Conservation (phyloP, 2,329 filamentous ascomycete genomes). For the Blastomyces silverae region DNA sequence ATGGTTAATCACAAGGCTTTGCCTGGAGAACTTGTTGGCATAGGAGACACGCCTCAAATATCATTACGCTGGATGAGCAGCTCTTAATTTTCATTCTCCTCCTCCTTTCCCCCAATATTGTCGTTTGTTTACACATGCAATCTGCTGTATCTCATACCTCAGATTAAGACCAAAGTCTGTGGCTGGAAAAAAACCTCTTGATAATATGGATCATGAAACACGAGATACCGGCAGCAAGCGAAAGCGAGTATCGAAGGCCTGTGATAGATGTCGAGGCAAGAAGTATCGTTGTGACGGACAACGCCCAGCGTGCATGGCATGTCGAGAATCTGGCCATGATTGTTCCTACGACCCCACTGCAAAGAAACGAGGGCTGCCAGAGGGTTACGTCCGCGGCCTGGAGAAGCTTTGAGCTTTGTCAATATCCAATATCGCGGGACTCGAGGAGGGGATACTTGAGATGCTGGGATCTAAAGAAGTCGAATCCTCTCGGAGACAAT, state of each 20-base stretch:
- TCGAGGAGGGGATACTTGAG: slow-evolving; percentile 38
- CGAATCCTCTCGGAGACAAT: slow-evolving; percentile 30
- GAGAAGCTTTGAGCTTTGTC: slow-evolving; percentile 44
- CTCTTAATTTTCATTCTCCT: not conserved
- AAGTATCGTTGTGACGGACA: slow-evolving; percentile 43
- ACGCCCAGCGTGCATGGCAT: slow-evolving; percentile 40
- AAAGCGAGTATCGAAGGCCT: slow-evolving; percentile 43
- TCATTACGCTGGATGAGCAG: not conserved
- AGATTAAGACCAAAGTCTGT: not conserved
- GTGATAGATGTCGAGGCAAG: slow-evolving; percentile 42
- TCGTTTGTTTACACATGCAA: not conserved
- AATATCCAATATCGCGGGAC: slow-evolving; percentile 40
- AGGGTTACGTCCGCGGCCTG: slow-evolving; percentile 43
- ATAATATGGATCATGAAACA: not conserved
- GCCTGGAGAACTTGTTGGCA: not conserved
- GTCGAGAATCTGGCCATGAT: slow-evolving; percentile 35
- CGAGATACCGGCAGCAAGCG: slow-evolving; percentile 21
- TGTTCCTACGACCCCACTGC: slow-evolving; percentile 42
- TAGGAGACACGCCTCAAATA: not conserved
- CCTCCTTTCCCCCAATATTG: not conserved
- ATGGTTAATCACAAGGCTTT: not conserved
- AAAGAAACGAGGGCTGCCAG: slow-evolving; percentile 43
- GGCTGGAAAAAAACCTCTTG: too few relatives aligned
- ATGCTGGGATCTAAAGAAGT: slow-evolving; percentile 33
- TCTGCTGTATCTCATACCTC: not conserved